Evolutionary conservation across 1,284 basidiomycete genomes (phyloP).

Genomic region (Nidula niveotomentosa): DNA sequence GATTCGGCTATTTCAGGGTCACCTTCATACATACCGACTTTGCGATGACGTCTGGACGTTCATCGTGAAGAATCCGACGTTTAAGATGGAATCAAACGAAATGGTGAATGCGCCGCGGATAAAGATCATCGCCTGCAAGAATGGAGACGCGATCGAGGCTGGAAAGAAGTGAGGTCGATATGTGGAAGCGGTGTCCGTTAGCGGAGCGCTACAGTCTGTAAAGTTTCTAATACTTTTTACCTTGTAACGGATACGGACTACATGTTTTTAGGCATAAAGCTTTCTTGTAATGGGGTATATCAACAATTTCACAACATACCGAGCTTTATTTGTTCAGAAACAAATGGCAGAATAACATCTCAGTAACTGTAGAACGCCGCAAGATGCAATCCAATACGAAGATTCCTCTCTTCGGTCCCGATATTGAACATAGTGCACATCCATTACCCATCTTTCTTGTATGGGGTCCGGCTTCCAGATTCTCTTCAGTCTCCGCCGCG

Average conservation of each 20-base stretch:
- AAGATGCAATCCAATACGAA: too few relatives aligned
- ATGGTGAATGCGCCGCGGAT: constrained; percentile 76
- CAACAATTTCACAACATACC: not conserved
- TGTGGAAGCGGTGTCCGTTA: not conserved
- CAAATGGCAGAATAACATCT: too few relatives aligned
- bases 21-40: constrained; percentile 89
- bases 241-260: not conserved
- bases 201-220: not conserved
- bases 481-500: too few relatives aligned
- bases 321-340: too few relatives aligned
- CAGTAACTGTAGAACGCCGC: too few relatives aligned
- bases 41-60: constrained; percentile 99
- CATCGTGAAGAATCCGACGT: constrained; percentile 87
- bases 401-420: too few relatives aligned
- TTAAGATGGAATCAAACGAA: constrained; percentile 94
- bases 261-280: too few relatives aligned
- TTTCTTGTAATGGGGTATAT: not conserved
- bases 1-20: constrained; percentile 54
- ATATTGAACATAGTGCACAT: too few relatives aligned
- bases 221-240: not conserved
- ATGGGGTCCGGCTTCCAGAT: too few relatives aligned
- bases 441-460: too few relatives aligned
- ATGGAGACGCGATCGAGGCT: constrained; percentile 79
- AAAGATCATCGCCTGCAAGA: constrained; percentile 97
- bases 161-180: constrained; percentile 54